Evolutionary conservation across 169 alveolate genomes (phyloP), one percentile per base, ranked within the genome.

Genomic region (Plasmodium cynomolgi): DNA sequence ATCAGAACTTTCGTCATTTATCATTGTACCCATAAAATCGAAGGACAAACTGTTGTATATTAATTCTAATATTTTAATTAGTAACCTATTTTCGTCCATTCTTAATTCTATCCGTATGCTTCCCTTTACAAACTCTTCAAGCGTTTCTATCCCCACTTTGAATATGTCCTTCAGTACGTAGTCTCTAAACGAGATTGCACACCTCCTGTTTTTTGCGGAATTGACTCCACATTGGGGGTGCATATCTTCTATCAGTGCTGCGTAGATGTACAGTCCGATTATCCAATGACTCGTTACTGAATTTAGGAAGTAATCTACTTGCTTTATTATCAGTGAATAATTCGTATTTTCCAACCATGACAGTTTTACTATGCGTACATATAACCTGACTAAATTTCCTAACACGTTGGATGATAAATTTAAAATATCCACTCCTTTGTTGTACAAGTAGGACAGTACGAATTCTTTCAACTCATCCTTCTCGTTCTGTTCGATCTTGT

Each of bases 181-280:
- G 84, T 98, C 99, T 84, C 98, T 97, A 96, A 98, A 98, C n/a
- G 98, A 96, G 80, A 98, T 96, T 1, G 99, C 99, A 47, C 98
- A 98, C 34, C 98, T 96, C 85, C 99, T 96, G 95, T 97, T 96
- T 62, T 97, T 98, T 54, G 98, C 98, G 37, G 98, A 97, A 82
- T 93, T 94, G 20, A 94, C 94, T 26, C 98, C 98, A 94, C 97
- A 95, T 47, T 96, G 98, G 0, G 97, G 97, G 92, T 96, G 98
- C 98, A 96, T 96, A 72, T 96, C 98, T 83, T 97, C 98, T 17
- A 98, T 98, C 50, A 98, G 85, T 91, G 97, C 98, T 1, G 99
- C 95, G 95, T 97, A 97, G 9, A 98, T 98, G 96, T 97, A 96
- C 41, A 98, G 95, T 7, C 99, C 99, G 39, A 98, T 97, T n/a